Evolutionary conservation across 345 rosid genomes (phyloP).

Genomic region (Lepidium didymum): DNA sequence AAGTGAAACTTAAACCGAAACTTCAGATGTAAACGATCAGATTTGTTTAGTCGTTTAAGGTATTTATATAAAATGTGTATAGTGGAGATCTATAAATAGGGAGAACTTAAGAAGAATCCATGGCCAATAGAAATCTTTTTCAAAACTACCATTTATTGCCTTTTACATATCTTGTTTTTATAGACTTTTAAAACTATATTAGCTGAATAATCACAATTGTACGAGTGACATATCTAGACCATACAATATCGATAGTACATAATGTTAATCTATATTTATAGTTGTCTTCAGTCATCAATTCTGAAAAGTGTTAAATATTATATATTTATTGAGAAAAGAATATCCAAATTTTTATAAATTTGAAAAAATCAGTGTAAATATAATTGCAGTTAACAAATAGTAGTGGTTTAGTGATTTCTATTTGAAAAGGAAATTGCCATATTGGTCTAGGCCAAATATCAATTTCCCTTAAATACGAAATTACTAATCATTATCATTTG

Average conservation of each 20-base stretch:
- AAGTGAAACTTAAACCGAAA: background rate
- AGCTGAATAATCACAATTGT: background rate
- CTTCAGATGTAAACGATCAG: background rate
- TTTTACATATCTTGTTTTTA: background rate
- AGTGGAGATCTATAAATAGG: background rate
- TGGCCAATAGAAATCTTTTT: background rate
- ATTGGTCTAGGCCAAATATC: too few relatives aligned
- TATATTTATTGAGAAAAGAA: too few relatives aligned
- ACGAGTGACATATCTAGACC: background rate
- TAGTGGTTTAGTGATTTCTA: too few relatives aligned
- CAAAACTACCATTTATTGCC: background rate
- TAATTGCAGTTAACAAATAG: too few relatives aligned
- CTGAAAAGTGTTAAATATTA: too few relatives aligned
- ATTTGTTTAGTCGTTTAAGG: background rate
- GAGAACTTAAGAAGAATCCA: background rate
- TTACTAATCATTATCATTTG: too few relatives aligned
- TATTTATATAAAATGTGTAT: background rate
- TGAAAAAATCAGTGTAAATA: too few relatives aligned
- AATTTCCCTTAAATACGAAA: too few relatives aligned
- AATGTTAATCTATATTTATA: background rate
- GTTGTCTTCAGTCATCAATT: background rate
- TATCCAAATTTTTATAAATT: too few relatives aligned
- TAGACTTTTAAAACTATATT: background rate
- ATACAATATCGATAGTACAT: background rate
- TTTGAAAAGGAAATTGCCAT: too few relatives aligned